Percentiles rank a stretch among this genome's conserved stretches.
Conservation (phyloP, 73 alveolate species). For the Uronychia setigera region DNA sequence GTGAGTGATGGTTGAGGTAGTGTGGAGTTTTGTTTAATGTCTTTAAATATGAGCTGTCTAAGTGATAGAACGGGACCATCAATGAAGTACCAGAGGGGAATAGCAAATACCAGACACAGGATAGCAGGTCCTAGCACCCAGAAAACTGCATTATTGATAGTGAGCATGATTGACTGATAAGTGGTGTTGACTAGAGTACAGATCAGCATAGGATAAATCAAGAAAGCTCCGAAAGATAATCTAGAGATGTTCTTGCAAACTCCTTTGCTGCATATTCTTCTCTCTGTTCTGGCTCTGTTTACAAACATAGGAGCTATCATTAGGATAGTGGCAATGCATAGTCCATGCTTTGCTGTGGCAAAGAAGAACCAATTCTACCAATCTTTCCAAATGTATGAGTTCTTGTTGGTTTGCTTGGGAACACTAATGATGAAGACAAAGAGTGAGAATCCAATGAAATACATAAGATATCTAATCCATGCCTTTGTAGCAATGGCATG, state of each 20-base stretch:
- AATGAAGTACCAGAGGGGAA: too few species aligned
- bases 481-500: not conserved
- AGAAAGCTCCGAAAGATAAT: not conserved
- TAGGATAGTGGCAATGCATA: not conserved
- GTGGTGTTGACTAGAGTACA: not conserved
- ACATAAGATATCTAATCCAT: not conserved
- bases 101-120: too few species aligned
- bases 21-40: too few species aligned
- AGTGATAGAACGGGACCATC: too few species aligned
- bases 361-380: not conserved
- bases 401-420: not conserved
- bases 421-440: too few species aligned
- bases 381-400: not conserved
- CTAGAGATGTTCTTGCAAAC: not conserved
- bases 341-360: not conserved
- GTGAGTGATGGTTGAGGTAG: too few species aligned
- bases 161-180: not conserved
- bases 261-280: not conserved
- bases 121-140: too few species aligned
- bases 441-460: not conserved
- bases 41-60: too few species aligned
- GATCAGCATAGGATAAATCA: not conserved
- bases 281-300: not conserved
- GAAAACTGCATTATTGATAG: too few species aligned
- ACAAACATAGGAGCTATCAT: not conserved